Conservation (phyloP, 805 yeast species). For the Pichia thaimueangensis region DNA sequence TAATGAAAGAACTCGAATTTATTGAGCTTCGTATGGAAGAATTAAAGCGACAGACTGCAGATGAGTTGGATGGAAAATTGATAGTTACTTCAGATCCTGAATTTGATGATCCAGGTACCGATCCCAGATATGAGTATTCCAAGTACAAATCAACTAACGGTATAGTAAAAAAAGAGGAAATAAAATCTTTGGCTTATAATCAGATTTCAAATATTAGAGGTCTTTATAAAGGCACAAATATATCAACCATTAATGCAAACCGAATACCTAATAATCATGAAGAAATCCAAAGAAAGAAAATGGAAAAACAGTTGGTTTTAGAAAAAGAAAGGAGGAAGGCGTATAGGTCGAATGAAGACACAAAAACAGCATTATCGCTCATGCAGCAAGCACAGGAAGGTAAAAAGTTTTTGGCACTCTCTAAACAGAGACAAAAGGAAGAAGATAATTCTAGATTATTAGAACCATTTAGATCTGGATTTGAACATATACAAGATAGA, state of each 20-base stretch:
- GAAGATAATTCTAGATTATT: neutral
- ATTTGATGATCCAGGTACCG: constrained; percentile 7
- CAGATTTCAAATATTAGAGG: neutral
- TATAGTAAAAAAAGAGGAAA: neutral
- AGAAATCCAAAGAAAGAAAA: neutral
- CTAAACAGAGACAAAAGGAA: neutral
- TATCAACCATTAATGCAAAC: neutral
- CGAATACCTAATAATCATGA: neutral
- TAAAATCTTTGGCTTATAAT: neutral
- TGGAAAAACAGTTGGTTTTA: neutral
- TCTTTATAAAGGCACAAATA: constrained; percentile 3
- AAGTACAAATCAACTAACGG: neutral
- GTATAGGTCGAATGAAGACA: neutral
- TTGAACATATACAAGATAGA: neutral
- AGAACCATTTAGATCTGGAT: neutral
- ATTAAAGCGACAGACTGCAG: neutral
- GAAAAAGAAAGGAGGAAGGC: neutral
- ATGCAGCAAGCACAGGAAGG: neutral
- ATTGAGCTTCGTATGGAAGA: neutral
- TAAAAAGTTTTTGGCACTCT: neutral
- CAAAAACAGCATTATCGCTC: neutral
- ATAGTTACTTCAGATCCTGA: constrained; percentile 9
- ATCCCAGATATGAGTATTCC: constrained; percentile 5
- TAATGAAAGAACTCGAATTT: neutral
- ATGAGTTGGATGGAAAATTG: neutral